Percentiles rank a stretch among this genome's conserved stretches.
Conservation (phyloP, 73 alveolate genomes). For the Effrenium voratum region DNA sequence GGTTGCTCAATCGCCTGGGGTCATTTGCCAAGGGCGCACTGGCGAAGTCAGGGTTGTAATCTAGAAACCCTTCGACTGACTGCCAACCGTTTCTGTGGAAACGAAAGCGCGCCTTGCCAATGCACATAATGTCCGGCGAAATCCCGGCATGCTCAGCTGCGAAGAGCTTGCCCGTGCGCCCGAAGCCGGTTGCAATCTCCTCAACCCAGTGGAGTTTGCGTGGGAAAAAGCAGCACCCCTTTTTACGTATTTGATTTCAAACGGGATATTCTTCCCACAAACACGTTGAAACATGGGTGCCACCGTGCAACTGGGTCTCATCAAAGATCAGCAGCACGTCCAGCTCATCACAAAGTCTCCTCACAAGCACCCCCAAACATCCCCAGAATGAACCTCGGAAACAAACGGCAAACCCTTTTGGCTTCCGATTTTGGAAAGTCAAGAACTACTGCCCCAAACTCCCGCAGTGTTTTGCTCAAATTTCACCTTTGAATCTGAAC, state of each 20-base stretch:
- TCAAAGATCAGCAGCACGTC: slow-evolving; percentile 63
- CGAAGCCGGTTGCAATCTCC: slow-evolving; percentile 83
- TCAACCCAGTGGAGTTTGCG: neutral
- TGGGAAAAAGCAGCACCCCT: neutral
- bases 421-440: too few relatives aligned
- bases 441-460: too few relatives aligned
- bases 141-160: slow-evolving; percentile 80
- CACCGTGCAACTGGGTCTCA: neutral
- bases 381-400: neutral
- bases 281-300: neutral
- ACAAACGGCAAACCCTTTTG: neutral
- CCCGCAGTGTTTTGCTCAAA: too few relatives aligned
- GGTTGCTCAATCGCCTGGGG: too few relatives aligned
- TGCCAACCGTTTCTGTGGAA: too few relatives aligned
- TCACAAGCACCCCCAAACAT: neutral
- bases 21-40: too few relatives aligned
- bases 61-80: too few relatives aligned
- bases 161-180: slow-evolving; percentile 89
- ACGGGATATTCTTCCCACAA: too few relatives aligned
- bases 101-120: slow-evolving; percentile 90
- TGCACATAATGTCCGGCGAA: slow-evolving; percentile 85
- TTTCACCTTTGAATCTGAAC: too few relatives aligned
- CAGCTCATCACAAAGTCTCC: slow-evolving; percentile 51
- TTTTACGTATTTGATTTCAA: too few relatives aligned
- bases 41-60: too few relatives aligned